Conservation (phyloP, 2,329 filamentous ascomycete genomes). For the Scytalidium lignicola region DNA sequence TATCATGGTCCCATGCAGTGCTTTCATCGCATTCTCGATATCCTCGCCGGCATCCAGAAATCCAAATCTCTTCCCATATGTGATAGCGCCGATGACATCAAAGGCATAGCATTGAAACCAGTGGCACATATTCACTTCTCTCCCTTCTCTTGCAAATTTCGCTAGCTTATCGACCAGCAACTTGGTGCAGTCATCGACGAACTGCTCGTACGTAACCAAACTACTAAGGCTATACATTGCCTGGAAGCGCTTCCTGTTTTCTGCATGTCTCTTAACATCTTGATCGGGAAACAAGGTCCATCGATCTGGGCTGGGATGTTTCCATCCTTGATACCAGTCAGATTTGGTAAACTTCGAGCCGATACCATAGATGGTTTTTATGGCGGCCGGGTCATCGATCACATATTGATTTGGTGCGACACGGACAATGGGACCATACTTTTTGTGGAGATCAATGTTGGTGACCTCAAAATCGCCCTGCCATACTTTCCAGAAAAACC, state of each 20-base stretch:
- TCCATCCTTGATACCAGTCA: constrained; percentile 21
- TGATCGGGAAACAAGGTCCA: constrained; percentile 29
- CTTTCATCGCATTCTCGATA: constrained; percentile 35
- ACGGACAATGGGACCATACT: constrained; percentile 39
- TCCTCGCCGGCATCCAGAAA: constrained; percentile 43
- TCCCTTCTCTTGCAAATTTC: constrained; percentile 28
- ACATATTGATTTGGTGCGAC: constrained; percentile 44
- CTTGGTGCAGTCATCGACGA: constrained; percentile 41
- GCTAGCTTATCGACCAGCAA: constrained; percentile 33
- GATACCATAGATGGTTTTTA: constrained; percentile 37
- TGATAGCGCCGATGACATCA: constrained; percentile 48
- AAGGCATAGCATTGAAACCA: constrained; percentile 45
- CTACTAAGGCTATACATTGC: constrained; percentile 42
- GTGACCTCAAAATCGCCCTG: constrained; percentile 33
- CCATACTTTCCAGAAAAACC: constrained; percentile 36
- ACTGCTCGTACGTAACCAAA: constrained; percentile 42
- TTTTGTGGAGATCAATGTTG: constrained; percentile 35
- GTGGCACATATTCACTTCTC: constrained; percentile 33
- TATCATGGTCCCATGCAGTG: constrained; percentile 29
- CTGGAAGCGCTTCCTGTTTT: constrained; percentile 35
- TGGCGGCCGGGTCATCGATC: constrained; percentile 34
- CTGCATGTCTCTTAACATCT: constrained; percentile 32
- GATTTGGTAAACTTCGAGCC: constrained; percentile 28
- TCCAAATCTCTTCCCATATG: constrained; percentile 34
- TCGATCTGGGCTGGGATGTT: constrained; percentile 11